Evolutionary conservation across 805 yeast species (phyloP).

Genomic region (Yamadazyma laniorum): DNA sequence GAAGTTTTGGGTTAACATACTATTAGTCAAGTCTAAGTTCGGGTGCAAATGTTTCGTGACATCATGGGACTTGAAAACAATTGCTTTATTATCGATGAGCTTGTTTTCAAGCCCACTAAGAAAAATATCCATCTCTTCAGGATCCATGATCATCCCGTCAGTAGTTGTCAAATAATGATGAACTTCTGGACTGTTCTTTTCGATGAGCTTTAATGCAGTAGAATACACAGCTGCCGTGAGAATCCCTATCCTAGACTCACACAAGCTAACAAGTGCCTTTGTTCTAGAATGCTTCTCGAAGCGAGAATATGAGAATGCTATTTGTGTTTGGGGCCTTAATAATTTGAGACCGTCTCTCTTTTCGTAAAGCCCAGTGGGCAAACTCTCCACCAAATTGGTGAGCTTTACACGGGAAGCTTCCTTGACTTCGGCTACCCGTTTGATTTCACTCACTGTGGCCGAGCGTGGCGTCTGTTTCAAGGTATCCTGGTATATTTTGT

Average conservation of each 20-base stretch:
- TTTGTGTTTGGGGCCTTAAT: conserved; percentile 48
- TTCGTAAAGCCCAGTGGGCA: conserved; percentile 25
- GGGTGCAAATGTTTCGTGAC: conserved; percentile 36
- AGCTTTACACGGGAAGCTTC: conserved; percentile 45
- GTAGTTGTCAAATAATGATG: conserved; percentile 43
- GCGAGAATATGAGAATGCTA: conserved; percentile 63
- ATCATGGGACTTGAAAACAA: conserved; percentile 35
- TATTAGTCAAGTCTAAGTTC: conserved; percentile 43
- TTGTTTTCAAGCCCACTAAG: conserved; percentile 29
- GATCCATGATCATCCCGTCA: conserved; percentile 50
- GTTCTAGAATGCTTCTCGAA: conserved; percentile 68
- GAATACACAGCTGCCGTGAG: conserved; percentile 65
- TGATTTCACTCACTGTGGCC: conserved; percentile 38
- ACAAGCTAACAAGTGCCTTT: conserved; percentile 58
- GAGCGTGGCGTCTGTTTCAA: conserved; percentile 35
- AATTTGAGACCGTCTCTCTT: conserved; percentile 35
- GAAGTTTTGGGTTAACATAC: conserved; percentile 43
- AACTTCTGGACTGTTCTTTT: conserved; percentile 49
- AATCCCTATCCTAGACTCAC: conserved; percentile 66
- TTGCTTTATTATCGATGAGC: conserved; percentile 34
- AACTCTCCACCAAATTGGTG: conserved; percentile 30
- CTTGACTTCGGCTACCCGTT: conserved; percentile 57
- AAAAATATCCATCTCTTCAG: conserved; percentile 35
- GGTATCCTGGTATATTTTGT: conserved; percentile 33
- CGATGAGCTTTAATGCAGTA: conserved; percentile 55